Conservation (phyloP, 345 rosid genomes). For the Acer negundo region DNA sequence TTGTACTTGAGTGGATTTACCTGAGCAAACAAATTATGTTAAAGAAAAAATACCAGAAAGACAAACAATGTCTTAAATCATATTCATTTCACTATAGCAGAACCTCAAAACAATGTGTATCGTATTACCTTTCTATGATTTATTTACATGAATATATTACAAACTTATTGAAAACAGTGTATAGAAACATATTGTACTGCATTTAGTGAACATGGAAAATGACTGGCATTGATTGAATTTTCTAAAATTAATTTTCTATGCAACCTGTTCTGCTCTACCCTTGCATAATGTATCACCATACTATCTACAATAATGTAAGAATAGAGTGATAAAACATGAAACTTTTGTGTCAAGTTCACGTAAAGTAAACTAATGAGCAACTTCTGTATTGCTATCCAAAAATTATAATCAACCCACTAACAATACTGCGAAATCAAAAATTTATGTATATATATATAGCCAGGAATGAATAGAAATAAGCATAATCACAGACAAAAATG, state of each 20-base stretch:
- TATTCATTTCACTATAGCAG: too few relatives aligned
- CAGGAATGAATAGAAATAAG: neutral
- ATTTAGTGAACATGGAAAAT: neutral
- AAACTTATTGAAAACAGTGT: neutral
- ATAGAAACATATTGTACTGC: neutral
- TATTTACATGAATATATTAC: neutral
- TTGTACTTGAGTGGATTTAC: slow-evolving; percentile 63
- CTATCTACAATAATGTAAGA: neutral
- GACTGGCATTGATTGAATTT: neutral
- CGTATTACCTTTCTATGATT: neutral
- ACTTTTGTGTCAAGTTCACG: neutral
- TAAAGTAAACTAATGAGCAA: neutral
- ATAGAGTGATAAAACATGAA: neutral
- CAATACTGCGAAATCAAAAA: neutral
- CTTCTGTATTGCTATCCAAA: neutral
- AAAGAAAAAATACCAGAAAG: neutral
- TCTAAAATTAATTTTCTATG: neutral
- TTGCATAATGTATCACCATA: neutral
- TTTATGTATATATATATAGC: neutral
- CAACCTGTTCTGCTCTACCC: neutral
- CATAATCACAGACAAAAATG: too few relatives aligned
- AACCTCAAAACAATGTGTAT: neutral
- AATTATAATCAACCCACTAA: neutral
- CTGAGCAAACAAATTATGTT: slow-evolving; percentile 23
- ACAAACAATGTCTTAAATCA: neutral